These are phyloP conservation scores for Verruconis gallopava DNA, from an alignment of 2,329 filamentous ascomycete species.

Conservation along the genomic window DNA sequence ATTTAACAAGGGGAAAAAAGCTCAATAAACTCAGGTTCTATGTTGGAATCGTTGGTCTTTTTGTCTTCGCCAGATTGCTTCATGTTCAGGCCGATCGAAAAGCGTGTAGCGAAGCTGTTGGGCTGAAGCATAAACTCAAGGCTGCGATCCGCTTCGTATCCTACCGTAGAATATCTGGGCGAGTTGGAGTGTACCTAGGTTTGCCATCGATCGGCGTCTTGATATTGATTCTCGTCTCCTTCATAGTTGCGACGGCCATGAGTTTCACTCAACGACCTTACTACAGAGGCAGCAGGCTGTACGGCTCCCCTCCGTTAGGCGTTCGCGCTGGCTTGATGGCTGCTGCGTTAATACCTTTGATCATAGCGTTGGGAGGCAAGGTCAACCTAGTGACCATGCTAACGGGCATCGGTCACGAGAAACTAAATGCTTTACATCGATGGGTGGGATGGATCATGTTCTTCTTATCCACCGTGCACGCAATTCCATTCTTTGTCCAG, in stretches of 20 bases:
- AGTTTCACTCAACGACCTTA: conserved; percentile 6
- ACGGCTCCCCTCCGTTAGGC: conserved; percentile 59
- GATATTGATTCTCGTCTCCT: not conserved
- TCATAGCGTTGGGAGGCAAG: conserved; percentile 79
- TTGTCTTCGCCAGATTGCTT: too few species aligned
- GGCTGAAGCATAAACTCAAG: too few species aligned
- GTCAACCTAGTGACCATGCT: conserved; percentile 72
- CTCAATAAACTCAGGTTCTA: too few species aligned
- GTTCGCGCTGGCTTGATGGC: conserved; percentile 84
- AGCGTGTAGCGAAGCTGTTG: too few species aligned
- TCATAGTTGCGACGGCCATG: not conserved
- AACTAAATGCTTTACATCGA: conserved; percentile 82
- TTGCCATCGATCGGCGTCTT: conserved; percentile 1
- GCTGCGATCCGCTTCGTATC: conserved; percentile 4
- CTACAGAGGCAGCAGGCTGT: conserved; percentile 3
- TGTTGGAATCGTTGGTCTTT: too few species aligned
- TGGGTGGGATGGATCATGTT: conserved; percentile 84
- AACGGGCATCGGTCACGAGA: conserved; percentile 82
- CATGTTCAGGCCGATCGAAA: too few species aligned
- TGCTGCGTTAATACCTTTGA: conserved; percentile 56
- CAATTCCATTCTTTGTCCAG: conserved; percentile 53
- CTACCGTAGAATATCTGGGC: conserved; percentile 3
- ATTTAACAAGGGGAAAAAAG: too few species aligned
- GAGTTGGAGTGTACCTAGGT: not conserved
- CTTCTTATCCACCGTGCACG: conserved; percentile 73